Percentiles rank a stretch among this genome's conserved stretches.
Evolutionary conservation across 148 eudicot species (phyloP).

Genomic region (Suaeda aralocaspica): DNA sequence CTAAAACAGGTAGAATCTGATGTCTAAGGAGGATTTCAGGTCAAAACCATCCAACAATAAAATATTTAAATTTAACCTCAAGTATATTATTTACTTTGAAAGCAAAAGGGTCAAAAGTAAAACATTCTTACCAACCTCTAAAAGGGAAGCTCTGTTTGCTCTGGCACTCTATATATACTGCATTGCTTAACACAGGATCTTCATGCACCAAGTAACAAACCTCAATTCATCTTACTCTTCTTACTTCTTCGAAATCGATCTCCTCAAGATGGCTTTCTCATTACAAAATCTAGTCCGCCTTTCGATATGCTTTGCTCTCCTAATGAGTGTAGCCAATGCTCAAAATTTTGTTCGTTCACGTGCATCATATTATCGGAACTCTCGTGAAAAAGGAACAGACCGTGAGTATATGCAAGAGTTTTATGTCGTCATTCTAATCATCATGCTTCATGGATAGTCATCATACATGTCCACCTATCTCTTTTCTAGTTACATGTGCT

Average conservation of each 20-base stretch:
- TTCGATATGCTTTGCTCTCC: conserved; percentile 22
- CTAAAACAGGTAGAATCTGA: neutral
- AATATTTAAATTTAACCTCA: neutral
- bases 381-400: conserved; percentile 56
- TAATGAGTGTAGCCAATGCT: conserved; percentile 34
- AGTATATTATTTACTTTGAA: neutral
- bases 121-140: neutral
- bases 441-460: neutral
- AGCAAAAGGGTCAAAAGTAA: neutral
- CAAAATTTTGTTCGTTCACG: conserved; percentile 54
- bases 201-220: conserved; percentile 5
- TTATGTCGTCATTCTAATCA: neutral
- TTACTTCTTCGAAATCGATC: neutral
- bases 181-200: neutral
- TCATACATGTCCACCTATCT: neutral
- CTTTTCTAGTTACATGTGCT: no score
- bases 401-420: conserved; percentile 35
- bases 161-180: conserved; percentile 20
- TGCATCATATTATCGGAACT: conserved; percentile 55
- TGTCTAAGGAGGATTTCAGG: conserved; percentile 16
- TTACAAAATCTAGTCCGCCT: conserved; percentile 19
- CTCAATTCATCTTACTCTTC: conserved; percentile 14
- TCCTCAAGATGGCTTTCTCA: conserved; percentile 32
- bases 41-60: conserved; percentile 1
- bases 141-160: neutral